phyloP scores from a whole-genome alignment of 2,329 filamentous ascomycete species.

The Aspergillus sclerotialis region DNA sequence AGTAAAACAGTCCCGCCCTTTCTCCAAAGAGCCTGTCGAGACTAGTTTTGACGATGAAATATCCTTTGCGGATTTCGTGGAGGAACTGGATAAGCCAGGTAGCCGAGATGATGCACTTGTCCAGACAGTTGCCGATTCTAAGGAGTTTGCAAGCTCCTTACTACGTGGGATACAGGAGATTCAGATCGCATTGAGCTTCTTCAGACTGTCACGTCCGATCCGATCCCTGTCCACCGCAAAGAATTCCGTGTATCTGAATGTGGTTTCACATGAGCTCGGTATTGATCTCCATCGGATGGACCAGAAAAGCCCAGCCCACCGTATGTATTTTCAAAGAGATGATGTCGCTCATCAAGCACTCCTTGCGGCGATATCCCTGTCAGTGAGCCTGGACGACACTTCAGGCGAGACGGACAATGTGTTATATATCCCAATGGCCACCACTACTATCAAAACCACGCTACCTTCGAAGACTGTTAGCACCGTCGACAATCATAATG shows the following conservation, averaged over 20 bases:
- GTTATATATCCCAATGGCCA: conserved; percentile 94
- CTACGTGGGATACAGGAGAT: conserved; percentile 91
- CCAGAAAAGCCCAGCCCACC: conserved; percentile 84
- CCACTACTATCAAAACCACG: conserved; percentile 88
- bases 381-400: conserved; percentile 86
- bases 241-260: conserved; percentile 70
- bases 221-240: conserved; percentile 59
- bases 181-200: conserved; percentile 87
- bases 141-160: conserved; percentile 84
- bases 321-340: conserved; percentile 93
- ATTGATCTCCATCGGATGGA: conserved; percentile 89
- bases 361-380: conserved; percentile 84
- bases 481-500: conserved; percentile 61
- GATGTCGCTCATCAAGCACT: conserved; percentile 94
- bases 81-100: conserved; percentile 65
- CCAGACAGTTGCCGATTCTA: conserved; percentile 81
- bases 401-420: conserved; percentile 77
- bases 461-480: conserved; percentile 90
- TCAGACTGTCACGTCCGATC: conserved; percentile 77
- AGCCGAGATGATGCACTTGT: conserved; percentile 63
- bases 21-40: conserved; percentile 24
- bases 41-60: conserved; percentile 50
- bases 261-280: conserved; percentile 93
- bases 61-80: conserved; percentile 64
- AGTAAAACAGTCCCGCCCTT: conserved; percentile 28